These are phyloP conservation scores for Cutaneotrichosporon sp. DNA, from an alignment of 1,284 basidiomycete species.

Conservation along the genomic window DNA sequence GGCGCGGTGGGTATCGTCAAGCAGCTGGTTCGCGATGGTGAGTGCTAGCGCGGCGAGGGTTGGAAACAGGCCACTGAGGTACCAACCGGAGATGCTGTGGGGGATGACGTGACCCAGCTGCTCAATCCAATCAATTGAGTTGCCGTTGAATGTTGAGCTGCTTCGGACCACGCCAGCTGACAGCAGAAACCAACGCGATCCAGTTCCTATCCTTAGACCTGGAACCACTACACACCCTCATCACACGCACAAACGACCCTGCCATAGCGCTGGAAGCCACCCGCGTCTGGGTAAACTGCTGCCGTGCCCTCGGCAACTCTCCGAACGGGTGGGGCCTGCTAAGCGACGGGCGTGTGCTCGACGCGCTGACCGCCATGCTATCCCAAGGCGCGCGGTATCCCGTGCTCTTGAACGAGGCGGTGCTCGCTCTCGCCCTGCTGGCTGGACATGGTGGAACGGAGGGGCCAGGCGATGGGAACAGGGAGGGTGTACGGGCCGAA, in stretches of 20 bases:
- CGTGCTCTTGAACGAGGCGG: slow-evolving; percentile 82
- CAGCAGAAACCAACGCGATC: slow-evolving; percentile 18
- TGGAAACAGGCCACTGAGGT: not conserved
- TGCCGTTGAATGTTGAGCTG: too few relatives aligned
- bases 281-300: slow-evolving; percentile 48
- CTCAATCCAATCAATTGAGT: too few relatives aligned
- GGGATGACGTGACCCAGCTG: not conserved
- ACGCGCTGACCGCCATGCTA: slow-evolving; percentile 69
- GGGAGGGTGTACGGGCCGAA: slow-evolving; percentile 42
- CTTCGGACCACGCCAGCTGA: not conserved
- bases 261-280: slow-evolving; percentile 78
- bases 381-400: slow-evolving; percentile 75
- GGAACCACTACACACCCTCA: slow-evolving; percentile 69
- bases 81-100: not conserved
- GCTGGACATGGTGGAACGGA: slow-evolving; percentile 5
- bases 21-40: slow-evolving; percentile 59
- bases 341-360: slow-evolving; percentile 59
- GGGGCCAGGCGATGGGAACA: not conserved
- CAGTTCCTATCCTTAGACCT: slow-evolving; percentile 46
- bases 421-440: slow-evolving; percentile 77
- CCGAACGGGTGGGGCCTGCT: slow-evolving; percentile 59
- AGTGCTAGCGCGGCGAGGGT: not conserved
- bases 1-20: slow-evolving; percentile 84
- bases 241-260: slow-evolving; percentile 74
- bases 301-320: slow-evolving; percentile 20